phyloP scores from a whole-genome alignment of 2,329 filamentous ascomycete species.

The Hymenoscyphus albidus region DNA sequence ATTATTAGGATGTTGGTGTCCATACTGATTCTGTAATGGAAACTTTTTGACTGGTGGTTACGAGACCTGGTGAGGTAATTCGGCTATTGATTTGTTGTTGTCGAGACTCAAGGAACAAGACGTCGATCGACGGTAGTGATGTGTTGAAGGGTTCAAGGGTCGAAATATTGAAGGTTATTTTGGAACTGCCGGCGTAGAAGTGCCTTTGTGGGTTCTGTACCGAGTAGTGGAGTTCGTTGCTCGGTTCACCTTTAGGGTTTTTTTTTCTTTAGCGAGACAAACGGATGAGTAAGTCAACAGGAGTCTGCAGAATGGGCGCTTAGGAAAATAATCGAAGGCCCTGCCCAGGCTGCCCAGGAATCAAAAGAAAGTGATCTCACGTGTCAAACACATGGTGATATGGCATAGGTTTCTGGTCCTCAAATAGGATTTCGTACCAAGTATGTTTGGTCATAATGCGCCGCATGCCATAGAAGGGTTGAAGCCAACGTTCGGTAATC shows the following conservation, averaged over 20 bases:
- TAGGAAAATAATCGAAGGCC: not conserved
- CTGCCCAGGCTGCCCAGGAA: not conserved
- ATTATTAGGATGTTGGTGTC: not conserved
- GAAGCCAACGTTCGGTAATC: not conserved
- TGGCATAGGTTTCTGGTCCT: not conserved
- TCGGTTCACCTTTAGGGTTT: not conserved
- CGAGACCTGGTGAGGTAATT: not conserved
- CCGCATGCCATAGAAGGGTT: not conserved
- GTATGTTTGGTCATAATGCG: not conserved
- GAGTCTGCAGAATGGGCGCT: too few relatives aligned
- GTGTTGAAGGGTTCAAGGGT: not conserved
- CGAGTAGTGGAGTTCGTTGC: not conserved
- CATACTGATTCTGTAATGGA: not conserved
- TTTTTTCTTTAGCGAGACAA: not conserved
- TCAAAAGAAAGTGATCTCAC: not conserved
- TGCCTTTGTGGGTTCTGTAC: not conserved
- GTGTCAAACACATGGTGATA: not conserved
- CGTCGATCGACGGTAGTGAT: not conserved
- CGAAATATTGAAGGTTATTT: not conserved
- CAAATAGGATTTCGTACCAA: not conserved
- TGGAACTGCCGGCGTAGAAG: not conserved
- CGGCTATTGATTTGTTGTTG: not conserved
- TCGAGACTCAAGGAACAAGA: not conserved
- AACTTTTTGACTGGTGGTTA: not conserved
- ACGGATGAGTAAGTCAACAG: not conserved